A percentile compares a stretch with the other conserved stretches of the same genome.
Evolutionary conservation across 495 filamentous ascomycete species (phyloP).

Genomic region (Xylaria longipes): DNA sequence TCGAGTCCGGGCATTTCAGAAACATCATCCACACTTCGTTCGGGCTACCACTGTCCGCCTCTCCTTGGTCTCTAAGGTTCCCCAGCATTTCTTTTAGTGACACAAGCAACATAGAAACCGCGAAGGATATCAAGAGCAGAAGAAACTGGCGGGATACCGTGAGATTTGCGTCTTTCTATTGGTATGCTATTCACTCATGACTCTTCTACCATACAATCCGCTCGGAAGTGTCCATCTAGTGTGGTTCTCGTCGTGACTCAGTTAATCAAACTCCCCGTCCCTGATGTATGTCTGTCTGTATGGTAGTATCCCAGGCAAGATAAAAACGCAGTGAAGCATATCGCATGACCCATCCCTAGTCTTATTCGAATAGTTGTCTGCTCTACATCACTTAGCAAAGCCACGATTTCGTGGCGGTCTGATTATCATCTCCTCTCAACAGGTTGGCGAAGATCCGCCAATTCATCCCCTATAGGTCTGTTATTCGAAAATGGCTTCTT

Average conservation of each 20-base stretch:
- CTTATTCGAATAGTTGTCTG: neutral
- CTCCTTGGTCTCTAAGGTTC: neutral
- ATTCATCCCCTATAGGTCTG: neutral
- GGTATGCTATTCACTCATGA: constrained; percentile 16
- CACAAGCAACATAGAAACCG: no score
- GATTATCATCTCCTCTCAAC: neutral
- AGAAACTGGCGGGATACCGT: neutral
- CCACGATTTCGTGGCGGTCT: neutral
- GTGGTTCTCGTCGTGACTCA: constrained; percentile 5
- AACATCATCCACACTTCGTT: neutral
- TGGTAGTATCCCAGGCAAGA: constrained; percentile 7
- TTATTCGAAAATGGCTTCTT: neutral
- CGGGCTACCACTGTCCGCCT: neutral
- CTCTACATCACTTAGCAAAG: constrained; percentile 5
- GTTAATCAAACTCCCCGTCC: constrained; percentile 17
- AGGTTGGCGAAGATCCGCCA: neutral
- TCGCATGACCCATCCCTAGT: neutral
- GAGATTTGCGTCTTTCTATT: constrained; percentile 16
- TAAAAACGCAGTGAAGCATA: neutral
- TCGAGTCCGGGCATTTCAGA: neutral
- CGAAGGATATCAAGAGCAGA: neutral
- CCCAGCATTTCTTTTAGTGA: neutral
- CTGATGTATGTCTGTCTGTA: constrained; percentile 15
- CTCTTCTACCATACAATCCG: constrained; percentile 14
- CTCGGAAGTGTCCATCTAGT: constrained; percentile 1